Evolutionary conservation across 1,284 basidiomycete species (phyloP), one percentile per base, ranked within the genome.

Genomic region (Ustilago nuda): DNA sequence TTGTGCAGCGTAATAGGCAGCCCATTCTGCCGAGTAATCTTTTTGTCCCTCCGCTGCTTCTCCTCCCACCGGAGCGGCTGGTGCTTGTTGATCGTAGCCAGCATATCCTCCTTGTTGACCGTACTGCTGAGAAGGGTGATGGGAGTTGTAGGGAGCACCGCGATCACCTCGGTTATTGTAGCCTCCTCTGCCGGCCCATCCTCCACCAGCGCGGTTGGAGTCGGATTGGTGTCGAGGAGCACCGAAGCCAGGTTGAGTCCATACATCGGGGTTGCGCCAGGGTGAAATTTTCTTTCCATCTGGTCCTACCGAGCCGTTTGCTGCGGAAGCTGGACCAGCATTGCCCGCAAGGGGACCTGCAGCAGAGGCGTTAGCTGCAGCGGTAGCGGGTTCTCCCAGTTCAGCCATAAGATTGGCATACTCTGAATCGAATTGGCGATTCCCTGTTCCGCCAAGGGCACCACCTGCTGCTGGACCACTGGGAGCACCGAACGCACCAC

Each of bases 371-470:
- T 27, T 54, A 13, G 56, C 45, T 32, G 43, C 61, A 15, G 67
- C 78, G 4, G 72, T 89, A 68, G 89, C 89, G 57, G 89, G 90
- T 88, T 99, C 97, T 65, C 97, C 97, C 39, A 99, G 89, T 87
- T 99, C 97, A 45, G 94, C 95, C 96, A 99, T 97, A 76, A 99
- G 88, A 80, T 91, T 94, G 33, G 94, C 94, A 82, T 98, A 99
- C 88, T 99, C 97, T 17, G 94, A 95, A 87, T 99, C 96, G 87
- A 98, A 98, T 80, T 84, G 61, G 82, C 84, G 56, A 23, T 66
- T 75, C 19, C 72, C 73, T 11, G 70, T 78, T 41, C 83, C 86
- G 23, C 81, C 68, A 12, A 30, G 37, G 8, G 53, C 72, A 83
- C 37, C 57, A 66, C 70, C 48, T 2, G 43, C 39, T 27, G 36